Evolutionary conservation across 257 asterid genomes (phyloP), one percentile per base, ranked within the genome.

Genomic region (Solanum chmielewskii): DNA sequence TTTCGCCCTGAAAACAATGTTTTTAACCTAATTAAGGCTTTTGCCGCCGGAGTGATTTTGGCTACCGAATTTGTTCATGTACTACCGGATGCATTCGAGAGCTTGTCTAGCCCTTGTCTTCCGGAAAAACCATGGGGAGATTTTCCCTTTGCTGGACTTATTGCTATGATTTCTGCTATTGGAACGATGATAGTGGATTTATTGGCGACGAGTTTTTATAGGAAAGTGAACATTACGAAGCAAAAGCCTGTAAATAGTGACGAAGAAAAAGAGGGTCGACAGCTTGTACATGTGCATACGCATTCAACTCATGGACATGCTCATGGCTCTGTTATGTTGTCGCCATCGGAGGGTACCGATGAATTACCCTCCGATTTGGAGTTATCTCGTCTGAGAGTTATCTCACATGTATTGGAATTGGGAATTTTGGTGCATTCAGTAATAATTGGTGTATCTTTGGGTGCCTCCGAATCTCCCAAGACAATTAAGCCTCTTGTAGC

Each of bases 401-500:
- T 35, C 37, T 35, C 37, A 78, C 68, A 87, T 87, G 89, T 87
- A 23, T 59, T 87, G 81, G 89, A 87, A 44, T 44, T 88, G 70
- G 89, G 89, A 44, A 84, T 88, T 59, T 70, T 88, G 56, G 89
- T 88, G 47, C 87, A 88, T 27, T 88, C 89, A 25, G 85, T 88
- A 27, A 84, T 88, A 49, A 88, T 88, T 83, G 89, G 89, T 71
- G 14, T 84, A 73, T 88, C 89, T 59, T 66, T 88, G 59, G 89
- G 89, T 20, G 87, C 89, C n/a, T 88, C 85, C 5, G 85, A 73
- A 11, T 70, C 77, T 35, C 84, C 85, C 1, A 44, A 73, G 11
- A 88, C 87, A 21, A 88, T 88, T 56, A 84, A 88, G 47, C 85
- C 87, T 9, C 84, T 88, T 49, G 76, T 88, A 11, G 89, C 75